phyloP scores from a whole-genome alignment of 306 rosid genomes.

The Cicer yamashitae region DNA sequence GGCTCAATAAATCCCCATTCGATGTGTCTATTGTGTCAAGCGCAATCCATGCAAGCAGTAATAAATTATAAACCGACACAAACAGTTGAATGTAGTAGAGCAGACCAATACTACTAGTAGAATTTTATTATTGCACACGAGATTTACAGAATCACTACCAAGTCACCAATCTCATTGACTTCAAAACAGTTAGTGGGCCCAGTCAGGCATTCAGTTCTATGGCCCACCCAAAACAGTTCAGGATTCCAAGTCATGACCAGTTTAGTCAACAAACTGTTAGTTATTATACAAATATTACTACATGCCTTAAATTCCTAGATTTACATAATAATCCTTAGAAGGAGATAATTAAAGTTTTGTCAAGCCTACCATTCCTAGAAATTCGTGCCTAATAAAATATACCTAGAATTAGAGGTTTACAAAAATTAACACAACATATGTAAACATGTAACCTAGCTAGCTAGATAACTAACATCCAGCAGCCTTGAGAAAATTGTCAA shows the following conservation, averaged over 20 bases:
- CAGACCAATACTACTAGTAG: background rate
- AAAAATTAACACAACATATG: conserved; percentile 28
- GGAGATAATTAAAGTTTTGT: conserved; percentile 18
- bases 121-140: background rate
- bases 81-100: conserved; percentile 5
- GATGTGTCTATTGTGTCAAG: too few species aligned
- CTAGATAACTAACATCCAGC: conserved; percentile 70
- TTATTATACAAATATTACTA: conserved; percentile 3
- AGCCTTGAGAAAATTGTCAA: conserved; percentile 95
- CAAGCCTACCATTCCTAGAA: conserved; percentile 39
- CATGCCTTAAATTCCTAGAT: conserved; percentile 20
- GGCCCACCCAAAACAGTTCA: conserved; percentile 20
- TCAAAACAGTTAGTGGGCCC: conserved; percentile 29
- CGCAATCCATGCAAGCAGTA: too few species aligned
- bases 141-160: background rate
- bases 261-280: conserved; percentile 12
- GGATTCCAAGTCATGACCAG: conserved; percentile 11
- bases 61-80: background rate
- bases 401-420: conserved; percentile 40
- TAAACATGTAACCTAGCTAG: background rate
- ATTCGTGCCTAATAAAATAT: conserved; percentile 13
- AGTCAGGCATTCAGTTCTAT: background rate
- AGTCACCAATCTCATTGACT: conserved; percentile 38
- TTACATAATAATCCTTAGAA: conserved; percentile 14
- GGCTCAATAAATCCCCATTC: too few species aligned